Evolutionary conservation across 257 asterid genomes (phyloP), one percentile per base, ranked within the genome.

Genomic region (Sherardia arvensis): DNA sequence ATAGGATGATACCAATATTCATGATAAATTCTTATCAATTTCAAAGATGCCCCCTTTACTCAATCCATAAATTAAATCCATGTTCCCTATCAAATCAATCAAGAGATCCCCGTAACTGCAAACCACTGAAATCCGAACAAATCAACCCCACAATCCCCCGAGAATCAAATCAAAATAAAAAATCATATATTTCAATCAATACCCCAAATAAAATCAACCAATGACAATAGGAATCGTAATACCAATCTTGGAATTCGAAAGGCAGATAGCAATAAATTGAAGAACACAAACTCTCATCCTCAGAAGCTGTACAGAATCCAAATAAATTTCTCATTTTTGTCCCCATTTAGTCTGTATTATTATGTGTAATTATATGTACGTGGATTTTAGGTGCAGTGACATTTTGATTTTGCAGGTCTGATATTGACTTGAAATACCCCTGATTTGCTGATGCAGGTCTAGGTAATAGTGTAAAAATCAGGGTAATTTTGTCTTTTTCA

Each of bases 201-300:
- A 18, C 17, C 26, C 3, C 45, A 9, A 48, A 18, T 30, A 68
- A 33, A 17, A 59, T 29, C 0, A 47, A 7, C 32, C 2, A 62
- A 25, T 5, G 20, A 26, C 28, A 12, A n/a, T n/a, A 43, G 5
- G 43, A 60, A 47, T 0, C 14, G 10, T 6, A 5, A 57, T 8
- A 47, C 63, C 1, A 62, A 73, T 73, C 73, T 73, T 32, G 1
- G 5, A 53, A 66, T 5, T 27, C 27, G 33, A 45, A 34, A 49
- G n/a, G 23, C 23, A 23, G 25, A 20, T 6, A n/a, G n/a, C 20
- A 17, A 25, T 26, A 10, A 36, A 2, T 4, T 12, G 8, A 18
- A 56, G 30, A 45, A 12, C 22, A 5, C 8, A 27, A 9, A 62
- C 3, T 8, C 55, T 61, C 23, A 25, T 61, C 38, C 8, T 23